Conservation (phyloP, 1,284 basidiomycete genomes). For the Pseudozyma sp. region DNA sequence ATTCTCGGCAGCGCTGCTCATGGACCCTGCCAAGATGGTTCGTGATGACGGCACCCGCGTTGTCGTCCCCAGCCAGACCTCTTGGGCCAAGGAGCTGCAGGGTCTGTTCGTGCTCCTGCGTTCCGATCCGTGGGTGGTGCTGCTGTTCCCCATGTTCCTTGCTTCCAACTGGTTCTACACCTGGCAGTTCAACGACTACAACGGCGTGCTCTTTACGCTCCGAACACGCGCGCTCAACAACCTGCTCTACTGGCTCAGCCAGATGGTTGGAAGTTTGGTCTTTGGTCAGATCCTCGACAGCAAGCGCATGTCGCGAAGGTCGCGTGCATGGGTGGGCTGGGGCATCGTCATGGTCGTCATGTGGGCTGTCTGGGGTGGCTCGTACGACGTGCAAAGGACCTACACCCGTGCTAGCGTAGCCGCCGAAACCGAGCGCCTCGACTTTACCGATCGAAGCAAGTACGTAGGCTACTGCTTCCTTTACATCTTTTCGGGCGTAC, state of each 20-base stretch:
- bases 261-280: constrained; percentile 61
- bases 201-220: constrained; percentile 53
- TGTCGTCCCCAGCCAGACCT: constrained; percentile 48
- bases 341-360: constrained; percentile 49
- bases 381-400: constrained; percentile 53
- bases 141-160: constrained; percentile 60
- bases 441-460: constrained; percentile 35
- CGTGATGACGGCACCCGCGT: constrained; percentile 57
- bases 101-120: constrained; percentile 51
- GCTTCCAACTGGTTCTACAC: constrained; percentile 64
- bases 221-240: constrained; percentile 69
- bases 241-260: constrained; percentile 69
- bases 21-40: constrained; percentile 51
- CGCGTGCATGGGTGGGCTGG: constrained; percentile 61
- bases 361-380: constrained; percentile 63
- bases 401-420: constrained; percentile 46
- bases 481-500: constrained; percentile 59
- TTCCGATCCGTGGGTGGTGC: constrained; percentile 57
- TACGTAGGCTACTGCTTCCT: constrained; percentile 57
- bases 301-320: constrained; percentile 44
- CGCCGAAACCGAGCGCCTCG: constrained; percentile 33
- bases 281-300: constrained; percentile 58
- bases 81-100: constrained; percentile 52
- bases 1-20: constrained; percentile 36
- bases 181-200: constrained; percentile 61